A percentile compares a stretch with the other conserved stretches of the same genome.
Evolutionary conservation across 2,329 filamentous ascomycete species (phyloP).

Genomic region (Venturia nashicola): DNA sequence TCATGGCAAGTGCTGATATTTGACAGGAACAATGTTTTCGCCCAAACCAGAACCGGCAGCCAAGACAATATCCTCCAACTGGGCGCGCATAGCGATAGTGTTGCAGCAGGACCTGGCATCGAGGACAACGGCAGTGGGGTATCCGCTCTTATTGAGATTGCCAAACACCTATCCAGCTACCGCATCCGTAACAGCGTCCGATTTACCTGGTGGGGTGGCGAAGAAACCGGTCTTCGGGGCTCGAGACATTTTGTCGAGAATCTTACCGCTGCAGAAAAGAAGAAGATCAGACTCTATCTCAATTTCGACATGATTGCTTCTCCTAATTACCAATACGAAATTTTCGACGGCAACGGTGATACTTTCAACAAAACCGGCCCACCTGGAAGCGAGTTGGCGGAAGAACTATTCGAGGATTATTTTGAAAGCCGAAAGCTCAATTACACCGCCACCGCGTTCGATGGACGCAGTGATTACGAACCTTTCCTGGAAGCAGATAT

Average conservation of each 20-base stretch:
- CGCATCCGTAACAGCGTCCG: conserved; percentile 25
- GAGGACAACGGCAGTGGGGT: conserved; percentile 28
- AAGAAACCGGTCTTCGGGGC: conserved; percentile 24
- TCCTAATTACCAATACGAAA: conserved; percentile 23
- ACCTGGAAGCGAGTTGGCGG: conserved; percentile 19
- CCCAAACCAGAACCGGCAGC: conserved; percentile 23
- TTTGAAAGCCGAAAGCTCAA: conserved; percentile 18
- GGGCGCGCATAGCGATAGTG: conserved; percentile 26
- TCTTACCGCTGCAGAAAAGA: conserved; percentile 18
- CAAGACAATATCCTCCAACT: conserved; percentile 22
- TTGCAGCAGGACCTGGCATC: conserved; percentile 25
- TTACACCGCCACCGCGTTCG: conserved; percentile 21
- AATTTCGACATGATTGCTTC: conserved; percentile 31
- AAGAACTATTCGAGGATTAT: conserved; percentile 22
- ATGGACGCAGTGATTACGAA: conserved; percentile 25
- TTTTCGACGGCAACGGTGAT: conserved; percentile 25
- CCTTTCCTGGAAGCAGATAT: conserved; percentile 25
- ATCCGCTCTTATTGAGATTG: conserved; percentile 24
- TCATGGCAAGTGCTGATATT: neutral
- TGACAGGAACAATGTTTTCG: conserved; percentile 21
- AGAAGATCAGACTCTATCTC: conserved; percentile 25
- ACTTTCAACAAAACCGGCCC: conserved; percentile 22
- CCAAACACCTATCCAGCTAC: conserved; percentile 24
- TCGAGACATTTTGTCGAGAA: conserved; percentile 21
- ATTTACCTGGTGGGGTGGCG: conserved; percentile 27